phyloP scores from a whole-genome alignment of 768 basidiomycete species.

The Leccinum truebloodii region DNA sequence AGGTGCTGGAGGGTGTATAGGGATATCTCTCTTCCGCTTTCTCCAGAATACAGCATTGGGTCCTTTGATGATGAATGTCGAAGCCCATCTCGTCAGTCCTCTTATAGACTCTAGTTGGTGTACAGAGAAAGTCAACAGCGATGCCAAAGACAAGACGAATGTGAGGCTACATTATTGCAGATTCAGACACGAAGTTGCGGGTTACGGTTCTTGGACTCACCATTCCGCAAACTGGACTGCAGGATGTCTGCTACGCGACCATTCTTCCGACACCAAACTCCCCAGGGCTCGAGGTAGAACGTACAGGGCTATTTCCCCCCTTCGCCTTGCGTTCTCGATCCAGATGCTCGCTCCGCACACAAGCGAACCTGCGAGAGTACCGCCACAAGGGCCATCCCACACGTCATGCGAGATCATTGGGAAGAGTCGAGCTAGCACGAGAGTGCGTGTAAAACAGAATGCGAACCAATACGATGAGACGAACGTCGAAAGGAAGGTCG shows the following conservation, averaged over 20 bases:
- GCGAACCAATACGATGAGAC: conserved; percentile 69
- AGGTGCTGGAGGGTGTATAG: conserved; percentile 14
- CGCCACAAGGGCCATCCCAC: conserved; percentile 77
- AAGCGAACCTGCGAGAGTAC: conserved; percentile 64
- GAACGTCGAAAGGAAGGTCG: conserved; percentile 72
- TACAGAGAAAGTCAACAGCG: conserved; percentile 60
- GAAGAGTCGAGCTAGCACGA: conserved; percentile 61
- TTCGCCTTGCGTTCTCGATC: conserved; percentile 68
- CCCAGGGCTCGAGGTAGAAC: conserved; percentile 72
- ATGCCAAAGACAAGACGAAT: conserved; percentile 65
- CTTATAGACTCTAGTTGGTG: conserved; percentile 67
- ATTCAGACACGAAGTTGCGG: conserved; percentile 11
- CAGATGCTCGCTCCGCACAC: conserved; percentile 76
- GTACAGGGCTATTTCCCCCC: conserved; percentile 81
- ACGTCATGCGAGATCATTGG: conserved; percentile 73
- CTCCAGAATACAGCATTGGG: conserved; percentile 57
- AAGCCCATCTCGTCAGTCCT: conserved; percentile 72
- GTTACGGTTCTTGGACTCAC: conserved; percentile 37
- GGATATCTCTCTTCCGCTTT: conserved; percentile 25
- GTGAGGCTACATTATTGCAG: conserved; percentile 42
- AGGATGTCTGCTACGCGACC: conserved; percentile 46
- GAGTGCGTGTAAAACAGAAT: conserved; percentile 69
- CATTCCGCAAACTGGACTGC: conserved; percentile 51
- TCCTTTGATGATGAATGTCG: conserved; percentile 66
- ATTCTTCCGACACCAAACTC: conserved; percentile 57